Percentiles rank a stretch among this genome's conserved stretches.
Evolutionary conservation across 1,284 basidiomycete species (phyloP).

Genomic region (Naganishia sp.): DNA sequence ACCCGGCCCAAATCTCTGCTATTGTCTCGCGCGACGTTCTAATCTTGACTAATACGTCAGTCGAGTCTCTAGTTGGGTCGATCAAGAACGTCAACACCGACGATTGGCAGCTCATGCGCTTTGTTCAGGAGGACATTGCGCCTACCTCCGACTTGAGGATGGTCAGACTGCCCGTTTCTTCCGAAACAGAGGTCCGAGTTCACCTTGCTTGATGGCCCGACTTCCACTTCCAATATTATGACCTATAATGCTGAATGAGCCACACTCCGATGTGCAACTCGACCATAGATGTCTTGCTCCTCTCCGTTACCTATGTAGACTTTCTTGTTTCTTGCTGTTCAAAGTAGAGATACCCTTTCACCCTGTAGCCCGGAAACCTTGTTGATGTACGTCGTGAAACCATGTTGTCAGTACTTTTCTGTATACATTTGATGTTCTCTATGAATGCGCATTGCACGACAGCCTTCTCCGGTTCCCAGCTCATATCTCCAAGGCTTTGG

Average conservation of each 20-base stretch:
- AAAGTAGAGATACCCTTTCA: not conserved
- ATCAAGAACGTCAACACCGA: not conserved
- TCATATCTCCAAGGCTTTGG: no score
- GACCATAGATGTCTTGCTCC: not conserved
- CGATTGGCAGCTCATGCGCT: not conserved
- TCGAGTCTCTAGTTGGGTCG: not conserved
- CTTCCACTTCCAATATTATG: not conserved
- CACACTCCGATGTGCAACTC: not conserved
- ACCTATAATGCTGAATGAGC: not conserved
- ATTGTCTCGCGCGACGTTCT: not conserved
- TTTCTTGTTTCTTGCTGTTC: slow-evolving; percentile 9
- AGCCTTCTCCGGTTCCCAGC: no score
- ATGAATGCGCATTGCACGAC: no score
- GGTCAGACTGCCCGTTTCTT: not conserved
- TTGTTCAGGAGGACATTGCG: slow-evolving; percentile 4
- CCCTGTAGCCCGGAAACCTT: not conserved
- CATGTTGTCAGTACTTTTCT: no score
- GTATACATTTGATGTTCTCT: no score
- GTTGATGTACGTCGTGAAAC: not conserved
- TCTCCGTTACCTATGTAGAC: not conserved
- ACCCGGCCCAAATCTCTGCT: slow-evolving; percentile 3
- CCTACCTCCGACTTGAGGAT: slow-evolving; percentile 4
- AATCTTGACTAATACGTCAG: no score
- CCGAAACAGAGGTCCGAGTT: slow-evolving; percentile 6
- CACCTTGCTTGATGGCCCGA: slow-evolving; percentile 2